These are phyloP conservation scores for Baudoinia panamericana DNA, from an alignment of 495 filamentous ascomycete species.

Conservation along the genomic window DNA sequence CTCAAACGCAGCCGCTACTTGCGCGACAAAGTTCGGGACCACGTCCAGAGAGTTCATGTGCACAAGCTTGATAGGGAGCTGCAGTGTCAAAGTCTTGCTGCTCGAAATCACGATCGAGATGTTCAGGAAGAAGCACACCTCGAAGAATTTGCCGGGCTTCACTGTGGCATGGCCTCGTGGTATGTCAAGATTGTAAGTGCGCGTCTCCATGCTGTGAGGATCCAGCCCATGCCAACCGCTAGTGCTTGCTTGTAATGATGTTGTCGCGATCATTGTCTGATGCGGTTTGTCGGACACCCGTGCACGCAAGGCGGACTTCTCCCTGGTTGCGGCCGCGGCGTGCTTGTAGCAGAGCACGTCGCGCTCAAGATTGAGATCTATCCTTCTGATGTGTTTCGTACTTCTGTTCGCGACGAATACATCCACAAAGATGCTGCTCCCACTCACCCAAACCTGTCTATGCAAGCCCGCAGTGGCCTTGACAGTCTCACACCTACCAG, in stretches of 20 bases:
- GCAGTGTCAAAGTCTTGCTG: slow-evolving; percentile 37
- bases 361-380: slow-evolving; percentile 38
- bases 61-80: slow-evolving; percentile 42
- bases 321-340: slow-evolving; percentile 37
- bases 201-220: slow-evolving; percentile 34
- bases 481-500: slow-evolving; percentile 30
- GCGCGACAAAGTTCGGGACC: slow-evolving; percentile 44
- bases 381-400: slow-evolving; percentile 34
- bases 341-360: slow-evolving; percentile 37
- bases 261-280: slow-evolving; percentile 31
- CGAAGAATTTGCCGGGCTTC: slow-evolving; percentile 37
- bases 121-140: slow-evolving; percentile 42
- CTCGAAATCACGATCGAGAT: slow-evolving; percentile 33
- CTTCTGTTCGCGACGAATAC: slow-evolving; percentile 39
- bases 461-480: slow-evolving; percentile 42
- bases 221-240: slow-evolving; percentile 35
- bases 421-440: slow-evolving; percentile 42
- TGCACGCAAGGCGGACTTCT: slow-evolving; percentile 36
- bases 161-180: slow-evolving; percentile 39
- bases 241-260: slow-evolving; percentile 30
- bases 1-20: slow-evolving; percentile 44
- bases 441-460: slow-evolving; percentile 46
- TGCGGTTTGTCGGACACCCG: slow-evolving; percentile 41
- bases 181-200: slow-evolving; percentile 40
- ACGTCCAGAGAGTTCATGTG: slow-evolving; percentile 50